phyloP scores from a whole-genome alignment of 2,329 filamentous ascomycete genomes.

The Neofusicoccum kwambonambiense region DNA sequence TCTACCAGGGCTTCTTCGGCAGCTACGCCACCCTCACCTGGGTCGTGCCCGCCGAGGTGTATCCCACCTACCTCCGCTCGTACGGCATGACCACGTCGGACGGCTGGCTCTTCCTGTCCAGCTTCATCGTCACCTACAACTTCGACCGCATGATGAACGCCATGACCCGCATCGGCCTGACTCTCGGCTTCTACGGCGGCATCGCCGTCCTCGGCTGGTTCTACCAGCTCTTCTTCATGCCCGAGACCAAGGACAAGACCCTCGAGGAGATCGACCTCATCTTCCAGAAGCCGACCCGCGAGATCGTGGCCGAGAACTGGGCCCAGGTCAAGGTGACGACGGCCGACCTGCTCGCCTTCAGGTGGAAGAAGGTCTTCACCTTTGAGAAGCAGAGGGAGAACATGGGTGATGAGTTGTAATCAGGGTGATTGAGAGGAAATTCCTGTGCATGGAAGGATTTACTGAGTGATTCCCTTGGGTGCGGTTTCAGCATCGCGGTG shows the following conservation, averaged over 20 bases:
- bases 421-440: background rate
- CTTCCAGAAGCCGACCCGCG: slow-evolving; percentile 62
- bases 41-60: slow-evolving; percentile 62
- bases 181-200: slow-evolving; percentile 71
- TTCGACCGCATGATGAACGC: slow-evolving; percentile 67
- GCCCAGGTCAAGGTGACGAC: slow-evolving; percentile 47
- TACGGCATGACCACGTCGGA: slow-evolving; percentile 74
- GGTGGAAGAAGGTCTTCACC: slow-evolving; percentile 50
- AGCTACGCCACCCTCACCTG: slow-evolving; percentile 37
- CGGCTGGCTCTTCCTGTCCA: slow-evolving; percentile 66
- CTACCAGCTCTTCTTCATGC: slow-evolving; percentile 75
- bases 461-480: too few species aligned
- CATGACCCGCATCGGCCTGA: slow-evolving; percentile 65
- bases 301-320: slow-evolving; percentile 61
- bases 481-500: too few species aligned
- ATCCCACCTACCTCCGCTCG: slow-evolving; percentile 68
- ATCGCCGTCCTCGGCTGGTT: slow-evolving; percentile 69
- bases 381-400: slow-evolving; percentile 14
- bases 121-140: slow-evolving; percentile 74
- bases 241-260: slow-evolving; percentile 67
- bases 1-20: slow-evolving; percentile 38
- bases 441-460: too few species aligned
- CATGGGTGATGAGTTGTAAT: background rate
- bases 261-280: slow-evolving; percentile 71
- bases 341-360: slow-evolving; percentile 43